phyloP scores from a whole-genome alignment of 176 grass and related monocot genomes.

The Oryza brachyantha region DNA sequence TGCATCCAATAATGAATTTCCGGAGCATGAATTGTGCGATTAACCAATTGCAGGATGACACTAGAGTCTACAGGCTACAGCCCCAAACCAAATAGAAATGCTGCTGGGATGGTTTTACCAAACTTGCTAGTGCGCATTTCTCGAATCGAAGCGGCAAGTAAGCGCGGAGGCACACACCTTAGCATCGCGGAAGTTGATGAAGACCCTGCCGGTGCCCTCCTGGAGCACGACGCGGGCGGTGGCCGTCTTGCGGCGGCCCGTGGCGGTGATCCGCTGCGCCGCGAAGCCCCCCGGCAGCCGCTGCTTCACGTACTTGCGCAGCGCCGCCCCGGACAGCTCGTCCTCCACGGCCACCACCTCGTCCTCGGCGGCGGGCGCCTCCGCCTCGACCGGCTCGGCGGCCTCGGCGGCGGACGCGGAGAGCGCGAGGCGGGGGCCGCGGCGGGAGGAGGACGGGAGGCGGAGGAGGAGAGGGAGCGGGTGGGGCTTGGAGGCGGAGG shows the following conservation, averaged over 20 bases:
- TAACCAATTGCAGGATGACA: not conserved
- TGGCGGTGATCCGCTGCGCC: slow-evolving; percentile 85
- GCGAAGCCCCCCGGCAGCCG: slow-evolving; percentile 83
- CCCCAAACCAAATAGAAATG: not conserved
- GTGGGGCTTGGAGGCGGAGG: slow-evolving; percentile 30
- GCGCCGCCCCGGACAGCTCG: slow-evolving; percentile 13
- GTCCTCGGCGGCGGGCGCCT: slow-evolving; percentile 11
- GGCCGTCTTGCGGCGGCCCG: slow-evolving; percentile 82
- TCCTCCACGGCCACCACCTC: slow-evolving; percentile 44
- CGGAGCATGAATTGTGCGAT: not conserved
- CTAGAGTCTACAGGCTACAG: not conserved
- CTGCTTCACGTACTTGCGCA: slow-evolving; percentile 84
- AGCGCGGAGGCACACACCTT: slow-evolving; percentile 39
- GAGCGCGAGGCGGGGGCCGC: slow-evolving; percentile 19
- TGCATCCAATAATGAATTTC: not conserved
- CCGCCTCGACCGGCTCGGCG: slow-evolving; percentile 21
- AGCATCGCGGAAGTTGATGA: slow-evolving; percentile 91
- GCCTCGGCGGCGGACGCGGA: slow-evolving; percentile 35
- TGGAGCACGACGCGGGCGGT: slow-evolving; percentile 85
- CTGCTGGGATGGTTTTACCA: not conserved
- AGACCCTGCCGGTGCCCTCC: slow-evolving; percentile 84
- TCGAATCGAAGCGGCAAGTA: not conserved
- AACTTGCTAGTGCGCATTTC: not conserved
- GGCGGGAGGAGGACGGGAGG: not conserved
- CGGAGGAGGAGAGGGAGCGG: not conserved